phyloP scores from a whole-genome alignment of 306 rosid species.

The Mimosa bimucronata region DNA sequence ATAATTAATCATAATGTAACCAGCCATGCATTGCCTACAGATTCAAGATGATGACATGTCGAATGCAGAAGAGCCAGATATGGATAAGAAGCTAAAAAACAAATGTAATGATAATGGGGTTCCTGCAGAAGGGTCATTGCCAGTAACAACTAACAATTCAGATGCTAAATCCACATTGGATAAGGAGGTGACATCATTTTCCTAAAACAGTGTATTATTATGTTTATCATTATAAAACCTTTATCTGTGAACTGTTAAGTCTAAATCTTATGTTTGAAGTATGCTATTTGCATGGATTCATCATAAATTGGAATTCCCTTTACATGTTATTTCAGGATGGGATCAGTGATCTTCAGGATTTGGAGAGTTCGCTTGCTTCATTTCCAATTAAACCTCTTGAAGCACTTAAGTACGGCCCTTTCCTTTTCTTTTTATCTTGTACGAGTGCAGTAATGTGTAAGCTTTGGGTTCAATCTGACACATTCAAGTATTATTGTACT shows the following conservation, averaged over 20 bases:
- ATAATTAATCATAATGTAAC: slow-evolving; percentile 28
- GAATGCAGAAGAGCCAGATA: slow-evolving; percentile 56
- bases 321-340: slow-evolving; percentile 68
- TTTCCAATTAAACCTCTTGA: slow-evolving; percentile 85
- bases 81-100: slow-evolving; percentile 49
- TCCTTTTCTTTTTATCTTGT: neutral
- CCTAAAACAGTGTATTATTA: slow-evolving; percentile 25
- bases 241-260: slow-evolving; percentile 26
- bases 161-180: slow-evolving; percentile 51
- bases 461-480: slow-evolving; percentile 23
- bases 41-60: slow-evolving; percentile 79
- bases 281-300: slow-evolving; percentile 14
- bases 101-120: slow-evolving; percentile 49
- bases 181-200: slow-evolving; percentile 64
- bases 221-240: slow-evolving; percentile 8
- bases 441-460: slow-evolving; percentile 21
- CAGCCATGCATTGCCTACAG: slow-evolving; percentile 52
- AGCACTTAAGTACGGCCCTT: slow-evolving; percentile 80
- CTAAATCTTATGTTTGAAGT: neutral
- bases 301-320: slow-evolving; percentile 12
- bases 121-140: slow-evolving; percentile 49
- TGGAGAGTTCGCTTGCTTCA: slow-evolving; percentile 86
- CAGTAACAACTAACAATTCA: slow-evolving; percentile 54
- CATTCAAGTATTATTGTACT: slow-evolving; percentile 1
- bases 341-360: slow-evolving; percentile 68